Evolutionary conservation across 2,329 filamentous ascomycete species (phyloP).

Genomic region (Botryotinia convoluta): DNA sequence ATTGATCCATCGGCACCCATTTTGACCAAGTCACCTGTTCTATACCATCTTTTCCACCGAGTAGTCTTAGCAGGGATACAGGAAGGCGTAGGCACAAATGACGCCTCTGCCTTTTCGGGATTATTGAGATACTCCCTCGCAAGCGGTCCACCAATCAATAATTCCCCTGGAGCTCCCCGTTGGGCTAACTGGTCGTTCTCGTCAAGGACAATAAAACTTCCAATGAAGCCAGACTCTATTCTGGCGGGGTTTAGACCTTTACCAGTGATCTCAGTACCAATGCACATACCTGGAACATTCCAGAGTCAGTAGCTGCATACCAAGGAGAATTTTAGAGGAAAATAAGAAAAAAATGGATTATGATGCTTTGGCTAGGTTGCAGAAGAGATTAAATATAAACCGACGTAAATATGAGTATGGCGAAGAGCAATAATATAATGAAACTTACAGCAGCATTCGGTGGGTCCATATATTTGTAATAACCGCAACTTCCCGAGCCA

Average conservation of each 20-base stretch:
- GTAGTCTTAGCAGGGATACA: conserved; percentile 41
- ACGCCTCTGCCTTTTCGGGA: conserved; percentile 37
- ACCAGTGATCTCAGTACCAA: neutral
- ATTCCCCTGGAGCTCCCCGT: conserved; percentile 39
- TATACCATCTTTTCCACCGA: conserved; percentile 51
- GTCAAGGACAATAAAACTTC: conserved; percentile 6
- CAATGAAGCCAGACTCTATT: neutral
- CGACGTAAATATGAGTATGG: neutral
- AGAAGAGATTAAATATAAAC: neutral
- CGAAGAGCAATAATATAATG: neutral
- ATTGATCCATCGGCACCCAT: conserved; percentile 52
- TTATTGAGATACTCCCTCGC: conserved; percentile 44
- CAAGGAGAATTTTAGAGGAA: neutral
- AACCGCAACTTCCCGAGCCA: conserved; percentile 41
- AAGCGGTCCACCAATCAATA: conserved; percentile 42
- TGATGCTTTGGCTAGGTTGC: too few species aligned
- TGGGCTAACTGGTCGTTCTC: conserved; percentile 35
- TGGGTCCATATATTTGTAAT: conserved; percentile 64
- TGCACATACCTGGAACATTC: conserved; percentile 1
- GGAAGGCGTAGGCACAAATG: conserved; percentile 47
- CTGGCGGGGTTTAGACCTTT: neutral
- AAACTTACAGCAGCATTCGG: conserved; percentile 12
- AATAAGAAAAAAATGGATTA: neutral
- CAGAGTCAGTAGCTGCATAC: neutral
- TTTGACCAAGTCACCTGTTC: conserved; percentile 57